Evolutionary conservation across 2,329 filamentous ascomycete species (phyloP), one percentile per base, ranked within the genome.

Genomic region (Penicillium rolfsii): DNA sequence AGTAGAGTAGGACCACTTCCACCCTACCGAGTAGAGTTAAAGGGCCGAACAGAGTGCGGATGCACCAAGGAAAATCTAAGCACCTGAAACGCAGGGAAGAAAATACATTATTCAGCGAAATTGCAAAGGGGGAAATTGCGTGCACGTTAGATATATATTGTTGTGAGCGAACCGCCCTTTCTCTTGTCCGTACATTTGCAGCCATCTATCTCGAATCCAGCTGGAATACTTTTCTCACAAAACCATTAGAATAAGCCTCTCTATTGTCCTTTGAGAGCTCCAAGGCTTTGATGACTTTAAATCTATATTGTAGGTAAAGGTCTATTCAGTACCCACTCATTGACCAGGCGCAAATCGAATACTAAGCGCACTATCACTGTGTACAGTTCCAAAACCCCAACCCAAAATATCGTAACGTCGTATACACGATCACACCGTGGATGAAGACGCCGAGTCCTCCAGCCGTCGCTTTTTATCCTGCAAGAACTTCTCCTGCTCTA

Each of bases 401-500:
- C 8, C 6, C 33, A 6, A 16, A 40, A 9, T 11, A 38, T 8
- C 11, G 41, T 35, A 19, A 38, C 52, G 12, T 60, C 19, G 52
- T 35, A 6, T 19, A 30, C 30, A 35, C 41, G 35, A 14, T 50
- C 56, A 56, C 60, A 38, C 33, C 35, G 2, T 59, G 5, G 40
- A 46, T 7, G 30, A 59, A 22, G 63, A 52, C 1, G 41, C n/a
- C 53, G 57, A 64, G 36, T 57, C 41, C 28, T 62, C 48, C 26
- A 65, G 35, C 2, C 40, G 60, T n/a, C 52, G 61, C 48, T 65
- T 19, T 61, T 77, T 76, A 43, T 74, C 69, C 45, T 70, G 73
- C 66, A 89, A 73, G 63, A 87, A 89, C 35, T 65, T 75, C 63
- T 83, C 83, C 70, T 89, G 87, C 71, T 89, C 87, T 24, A 74